Evolutionary conservation across 2,329 filamentous ascomycete species (phyloP), one percentile per base, ranked within the genome.

Genomic region (Diatrype stigma): DNA sequence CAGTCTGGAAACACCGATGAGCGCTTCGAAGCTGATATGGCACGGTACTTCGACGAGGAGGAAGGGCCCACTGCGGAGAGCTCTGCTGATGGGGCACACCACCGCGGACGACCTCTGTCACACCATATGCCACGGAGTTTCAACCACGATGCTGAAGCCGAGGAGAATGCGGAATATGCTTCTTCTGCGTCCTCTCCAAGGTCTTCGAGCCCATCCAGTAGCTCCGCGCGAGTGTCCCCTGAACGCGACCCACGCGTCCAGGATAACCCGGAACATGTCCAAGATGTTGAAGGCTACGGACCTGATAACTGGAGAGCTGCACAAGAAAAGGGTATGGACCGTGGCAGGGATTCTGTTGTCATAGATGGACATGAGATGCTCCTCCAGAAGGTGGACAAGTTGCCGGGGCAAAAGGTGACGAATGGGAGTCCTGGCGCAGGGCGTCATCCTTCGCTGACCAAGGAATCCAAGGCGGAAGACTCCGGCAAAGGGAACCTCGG

Each of bases 231-330:
- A 23, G 56, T 53, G 46, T 62, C 62, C 3, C 53, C 58, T 12
- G 56, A 59, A 42, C 57, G 53, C 21, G 84, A 87, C 59, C 66
- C 77, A 10, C 76, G 80, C 46, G 76, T 87, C n/a, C 80, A 76
- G 16, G 73, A 75, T 16, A 87, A 87, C 60, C 60, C 74, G 5
- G 76, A 79, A 30, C 87, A 92, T 63, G 77, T 81, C 51, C 79
- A 84, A 50, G 92, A 96, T 63, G 84, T 96, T 21, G 84, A 85
- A 48, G 92, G 93, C 0, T 82, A 85, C 51, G 91, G 91, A 1
- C 63, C 76, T 3, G 93, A 97, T 65, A 83, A 85, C 49, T 89
- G 92, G 84, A 84, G 84, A 55, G 73, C 73, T 22, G 81, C 87
- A 19, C 76, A 86, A 57, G 72, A 80, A 53, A 75, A 78, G 32